Conservation (phyloP, 768 basidiomycete genomes). For the Zangia roseola region DNA sequence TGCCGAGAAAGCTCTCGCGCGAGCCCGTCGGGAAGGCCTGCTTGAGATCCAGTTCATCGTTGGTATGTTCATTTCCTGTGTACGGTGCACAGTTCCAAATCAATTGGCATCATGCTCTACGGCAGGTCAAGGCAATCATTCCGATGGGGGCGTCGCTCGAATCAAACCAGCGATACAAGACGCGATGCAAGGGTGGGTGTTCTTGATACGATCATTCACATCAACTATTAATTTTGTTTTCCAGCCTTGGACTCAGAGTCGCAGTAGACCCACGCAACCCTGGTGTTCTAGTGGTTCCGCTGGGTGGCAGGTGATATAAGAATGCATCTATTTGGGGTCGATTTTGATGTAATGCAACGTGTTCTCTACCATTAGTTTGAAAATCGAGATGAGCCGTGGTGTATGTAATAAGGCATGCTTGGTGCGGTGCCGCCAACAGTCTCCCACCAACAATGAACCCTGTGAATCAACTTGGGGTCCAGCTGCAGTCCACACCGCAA, state of each 20-base stretch:
- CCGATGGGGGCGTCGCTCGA: constrained; percentile 70
- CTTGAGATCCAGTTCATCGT: constrained; percentile 77
- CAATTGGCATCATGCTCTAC: neutral
- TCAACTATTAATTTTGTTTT: neutral
- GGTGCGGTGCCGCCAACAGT: too few relatives aligned
- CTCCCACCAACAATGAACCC: neutral
- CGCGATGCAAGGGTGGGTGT: constrained; percentile 67
- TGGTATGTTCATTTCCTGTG: constrained; percentile 46
- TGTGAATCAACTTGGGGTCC: neutral
- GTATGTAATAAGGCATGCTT: neutral
- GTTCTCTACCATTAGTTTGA: neutral
- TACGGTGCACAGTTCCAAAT: neutral
- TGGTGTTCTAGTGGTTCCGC: constrained; percentile 78
- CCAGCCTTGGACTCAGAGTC: constrained; percentile 68
- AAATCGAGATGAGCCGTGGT: too few relatives aligned
- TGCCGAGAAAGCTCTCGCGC: constrained; percentile 66
- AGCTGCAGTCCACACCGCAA: too few relatives aligned
- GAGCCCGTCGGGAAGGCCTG: constrained; percentile 61
- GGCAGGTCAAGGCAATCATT: constrained; percentile 87
- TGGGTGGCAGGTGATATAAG: neutral
- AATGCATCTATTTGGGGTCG: neutral
- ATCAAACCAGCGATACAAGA: constrained; percentile 89
- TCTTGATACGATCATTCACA: neutral
- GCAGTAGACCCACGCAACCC: constrained; percentile 76
- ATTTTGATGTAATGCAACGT: neutral